These are phyloP conservation scores for Arctium minus DNA, from an alignment of 129 eudicot genomes.

Conservation along the genomic window DNA sequence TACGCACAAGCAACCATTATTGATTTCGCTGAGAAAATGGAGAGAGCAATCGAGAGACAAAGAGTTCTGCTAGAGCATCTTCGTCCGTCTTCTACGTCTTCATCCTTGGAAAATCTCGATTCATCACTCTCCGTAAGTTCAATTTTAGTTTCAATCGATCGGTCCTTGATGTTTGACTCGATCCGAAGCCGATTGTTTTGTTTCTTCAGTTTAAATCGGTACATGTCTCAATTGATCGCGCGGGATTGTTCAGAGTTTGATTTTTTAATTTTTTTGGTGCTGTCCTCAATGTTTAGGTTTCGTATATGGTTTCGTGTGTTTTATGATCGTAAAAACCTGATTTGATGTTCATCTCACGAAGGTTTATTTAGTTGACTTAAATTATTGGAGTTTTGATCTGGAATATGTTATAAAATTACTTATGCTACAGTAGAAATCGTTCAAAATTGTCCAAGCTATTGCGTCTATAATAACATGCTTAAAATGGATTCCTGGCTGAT, in stretches of 20 bases:
- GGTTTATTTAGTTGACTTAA: not conserved
- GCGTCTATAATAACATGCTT: not conserved
- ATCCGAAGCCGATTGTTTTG: not conserved
- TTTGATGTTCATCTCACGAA: not conserved
- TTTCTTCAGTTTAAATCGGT: not conserved
- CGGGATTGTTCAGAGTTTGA: not conserved
- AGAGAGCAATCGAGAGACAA: conserved; percentile 85
- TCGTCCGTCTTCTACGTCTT: conserved; percentile 62
- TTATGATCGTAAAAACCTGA: not conserved
- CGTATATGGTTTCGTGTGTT: not conserved
- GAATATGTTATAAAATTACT: not conserved
- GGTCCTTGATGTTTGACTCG: conserved; percentile 8
- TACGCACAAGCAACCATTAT: conserved; percentile 11
- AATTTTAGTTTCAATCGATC: not conserved
- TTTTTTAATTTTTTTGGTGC: not conserved
- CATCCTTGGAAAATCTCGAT: conserved; percentile 64
- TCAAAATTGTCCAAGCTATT: not conserved
- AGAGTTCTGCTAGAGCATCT: conserved; percentile 75
- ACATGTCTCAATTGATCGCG: not conserved
- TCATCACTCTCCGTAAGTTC: conserved; percentile 65
- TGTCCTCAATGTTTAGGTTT: not conserved
- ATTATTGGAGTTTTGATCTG: conserved; percentile 16
- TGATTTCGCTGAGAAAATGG: conserved; percentile 44
- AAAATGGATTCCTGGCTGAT: not conserved
- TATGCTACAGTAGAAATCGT: not conserved